Evolutionary conservation across 2,329 filamentous ascomycete species (phyloP), one percentile per base, ranked within the genome.

Genomic region (Alternaria infectoria): DNA sequence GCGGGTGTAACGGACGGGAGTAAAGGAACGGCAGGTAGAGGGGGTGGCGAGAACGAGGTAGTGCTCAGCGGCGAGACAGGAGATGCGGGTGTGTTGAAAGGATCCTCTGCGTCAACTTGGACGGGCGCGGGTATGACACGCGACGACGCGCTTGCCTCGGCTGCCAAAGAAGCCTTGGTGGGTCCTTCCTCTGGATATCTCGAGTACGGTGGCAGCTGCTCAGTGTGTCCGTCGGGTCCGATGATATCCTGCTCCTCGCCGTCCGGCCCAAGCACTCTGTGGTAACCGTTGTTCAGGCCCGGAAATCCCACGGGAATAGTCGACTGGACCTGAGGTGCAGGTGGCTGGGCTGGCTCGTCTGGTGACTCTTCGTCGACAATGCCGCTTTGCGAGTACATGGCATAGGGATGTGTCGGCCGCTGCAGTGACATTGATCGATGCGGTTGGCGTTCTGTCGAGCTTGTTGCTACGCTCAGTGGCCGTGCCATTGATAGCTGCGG

Each of bases 171-270:
- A 10, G 81, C 81, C 87, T 93, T 84, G 79, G 87, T 75, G 76
- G 86, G 79, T 81, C 90, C 83, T 60, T 93, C 91, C 56, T 96
- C 92, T 3, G 94, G 93, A 79, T 96, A 97, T 77, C 93, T 87
- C 13, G 93, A 92, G 76, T 98, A 98, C 1, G 95, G 95, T 12
- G 95, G 95, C 17, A 97, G 83, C 78, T 97, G 93, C 79, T 98
- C 95, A 2, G 91, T 90, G 75, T 97, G 93, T 1, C 94, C 94
- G 73, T 97, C 89, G 0, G 91, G 92, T 2, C 93, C 93, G 55
- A 97, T 90, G 57, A 97, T 88, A 76, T 94, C 93, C 50, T 91
- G 93, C 71, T 97, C 94, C 80, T 97, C 93, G 56, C 93, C 93
- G 60, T 93, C 91, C 0, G 92, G 90, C 0, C 91, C 92, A 55